phyloP scores from a whole-genome alignment of 257 asterid genomes.

The Paulownia fortunei region DNA sequence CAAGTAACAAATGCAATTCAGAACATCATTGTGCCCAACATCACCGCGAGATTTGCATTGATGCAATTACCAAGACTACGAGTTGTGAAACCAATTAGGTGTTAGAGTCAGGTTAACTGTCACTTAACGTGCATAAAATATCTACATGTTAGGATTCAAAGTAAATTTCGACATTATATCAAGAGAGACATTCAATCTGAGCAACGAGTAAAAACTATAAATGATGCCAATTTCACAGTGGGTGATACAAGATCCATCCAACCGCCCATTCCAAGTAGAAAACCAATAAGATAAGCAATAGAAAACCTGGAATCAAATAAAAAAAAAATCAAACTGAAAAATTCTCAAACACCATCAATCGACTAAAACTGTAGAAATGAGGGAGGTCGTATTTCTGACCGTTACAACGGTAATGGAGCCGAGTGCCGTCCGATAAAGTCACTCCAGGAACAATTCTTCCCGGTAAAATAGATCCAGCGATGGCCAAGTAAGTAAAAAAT shows the following conservation, averaged over 20 bases:
- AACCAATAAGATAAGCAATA: constrained; percentile 60
- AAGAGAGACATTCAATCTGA: not conserved
- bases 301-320: constrained; percentile 51
- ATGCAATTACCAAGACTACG: constrained; percentile 3
- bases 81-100: not conserved
- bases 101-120: not conserved
- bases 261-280: constrained; percentile 71
- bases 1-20: not conserved
- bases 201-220: not conserved
- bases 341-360: not conserved
- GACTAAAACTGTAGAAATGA: not conserved
- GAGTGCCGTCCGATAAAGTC: constrained; percentile 72
- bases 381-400: constrained; percentile 44
- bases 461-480: constrained; percentile 81
- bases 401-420: constrained; percentile 83
- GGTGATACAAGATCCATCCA: constrained; percentile 68
- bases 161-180: not conserved
- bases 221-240: constrained; percentile 48
- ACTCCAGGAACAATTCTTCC: constrained; percentile 80
- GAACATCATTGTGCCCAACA: not conserved
- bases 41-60: not conserved
- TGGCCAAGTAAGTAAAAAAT: constrained; percentile 69
- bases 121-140: not conserved
- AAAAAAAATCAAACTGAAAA: not conserved
- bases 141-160: not conserved